Conservation (phyloP, 2,329 filamentous ascomycete species). For the Penicillium sp. region DNA sequence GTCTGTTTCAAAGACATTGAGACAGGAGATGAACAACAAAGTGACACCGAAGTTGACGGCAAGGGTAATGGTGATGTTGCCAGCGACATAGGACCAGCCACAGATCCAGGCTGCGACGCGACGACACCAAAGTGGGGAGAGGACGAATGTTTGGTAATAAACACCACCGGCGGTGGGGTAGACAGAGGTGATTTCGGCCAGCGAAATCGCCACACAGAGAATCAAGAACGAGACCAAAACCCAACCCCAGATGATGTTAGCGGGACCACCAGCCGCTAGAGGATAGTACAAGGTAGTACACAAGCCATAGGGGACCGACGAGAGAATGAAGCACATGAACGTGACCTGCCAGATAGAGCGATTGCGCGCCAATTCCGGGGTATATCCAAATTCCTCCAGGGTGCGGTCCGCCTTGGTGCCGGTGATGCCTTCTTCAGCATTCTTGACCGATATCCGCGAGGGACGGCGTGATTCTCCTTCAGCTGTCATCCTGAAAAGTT, state of each 20-base stretch:
- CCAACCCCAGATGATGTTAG: conserved; percentile 70
- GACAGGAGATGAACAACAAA: conserved; percentile 53
- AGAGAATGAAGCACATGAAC: conserved; percentile 60
- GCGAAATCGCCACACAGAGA: conserved; percentile 61
- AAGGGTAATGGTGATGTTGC: conserved; percentile 74
- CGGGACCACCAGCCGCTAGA: conserved; percentile 64
- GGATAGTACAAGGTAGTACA: conserved; percentile 68
- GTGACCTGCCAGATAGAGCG: conserved; percentile 43
- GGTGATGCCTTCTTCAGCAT: conserved; percentile 12
- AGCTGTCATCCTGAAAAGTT: conserved; percentile 54
- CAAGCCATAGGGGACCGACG: conserved; percentile 67
- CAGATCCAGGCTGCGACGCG: conserved; percentile 67
- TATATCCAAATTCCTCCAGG: conserved; percentile 58
- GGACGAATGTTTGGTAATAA: conserved; percentile 68
- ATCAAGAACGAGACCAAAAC: conserved; percentile 62
- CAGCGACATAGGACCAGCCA: conserved; percentile 71
- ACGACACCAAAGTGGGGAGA: conserved; percentile 62
- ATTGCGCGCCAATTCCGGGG: conserved; percentile 62
- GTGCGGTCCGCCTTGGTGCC: conserved; percentile 20
- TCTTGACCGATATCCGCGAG: conserved; percentile 14
- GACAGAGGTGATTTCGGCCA: conserved; percentile 67
- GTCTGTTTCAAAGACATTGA: conserved; percentile 54
- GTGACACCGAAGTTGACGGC: conserved; percentile 70
- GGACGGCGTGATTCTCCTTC: conserved; percentile 10
- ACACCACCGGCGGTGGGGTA: conserved; percentile 67